These are phyloP conservation scores for Acanthamoeba triangularis DNA, from an alignment of 208 protist species.

Conservation along the genomic window DNA sequence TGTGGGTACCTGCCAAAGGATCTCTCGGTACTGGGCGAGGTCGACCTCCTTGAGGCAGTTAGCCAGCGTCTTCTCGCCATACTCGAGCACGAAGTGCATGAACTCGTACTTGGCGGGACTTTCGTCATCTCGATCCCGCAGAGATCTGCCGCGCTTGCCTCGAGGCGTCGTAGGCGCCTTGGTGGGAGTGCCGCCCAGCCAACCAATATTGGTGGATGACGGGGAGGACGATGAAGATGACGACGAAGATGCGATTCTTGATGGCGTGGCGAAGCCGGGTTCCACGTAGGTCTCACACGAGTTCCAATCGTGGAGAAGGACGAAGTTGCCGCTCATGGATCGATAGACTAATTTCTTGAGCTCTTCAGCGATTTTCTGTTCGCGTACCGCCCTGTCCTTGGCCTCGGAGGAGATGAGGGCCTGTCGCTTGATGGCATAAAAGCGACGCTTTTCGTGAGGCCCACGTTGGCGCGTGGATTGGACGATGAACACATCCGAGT, in stretches of 20 bases:
- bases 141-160: neutral
- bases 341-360: slow-evolving; percentile 18
- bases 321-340: slow-evolving; percentile 18
- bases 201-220: neutral
- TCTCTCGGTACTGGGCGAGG: slow-evolving; percentile 5
- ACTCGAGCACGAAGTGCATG: slow-evolving; percentile 40
- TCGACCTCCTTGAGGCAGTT: neutral
- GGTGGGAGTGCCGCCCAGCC: neutral
- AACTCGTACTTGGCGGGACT: slow-evolving; percentile 25
- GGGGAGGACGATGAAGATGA: neutral
- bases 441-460: neutral
- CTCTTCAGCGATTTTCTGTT: neutral
- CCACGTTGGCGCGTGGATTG: neutral
- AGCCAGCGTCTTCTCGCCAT: neutral
- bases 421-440: slow-evolving; percentile 23
- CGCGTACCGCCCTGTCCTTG: neutral
- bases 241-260: neutral
- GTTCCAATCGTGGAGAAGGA: slow-evolving; percentile 40
- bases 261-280: neutral
- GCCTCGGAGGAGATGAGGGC: neutral
- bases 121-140: neutral
- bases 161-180: neutral
- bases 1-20: neutral
- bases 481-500: slow-evolving; percentile 40
- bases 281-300: neutral